Conservation (phyloP, 176 grass and related monocot genomes). For the Oryza glaberrima region DNA sequence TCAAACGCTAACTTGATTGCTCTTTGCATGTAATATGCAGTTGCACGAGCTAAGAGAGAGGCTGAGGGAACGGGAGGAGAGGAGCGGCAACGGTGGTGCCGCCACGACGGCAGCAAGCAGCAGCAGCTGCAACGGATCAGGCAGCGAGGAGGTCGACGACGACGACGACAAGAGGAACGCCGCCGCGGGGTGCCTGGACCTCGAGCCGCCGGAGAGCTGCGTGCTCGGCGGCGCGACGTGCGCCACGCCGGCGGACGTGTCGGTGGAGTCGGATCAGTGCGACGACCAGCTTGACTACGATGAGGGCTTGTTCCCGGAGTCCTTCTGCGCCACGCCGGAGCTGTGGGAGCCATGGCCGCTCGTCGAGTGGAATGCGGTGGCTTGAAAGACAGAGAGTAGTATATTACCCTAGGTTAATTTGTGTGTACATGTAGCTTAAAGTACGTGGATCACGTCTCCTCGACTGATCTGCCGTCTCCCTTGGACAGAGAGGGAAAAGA, state of each 20-base stretch:
- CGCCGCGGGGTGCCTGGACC: not conserved
- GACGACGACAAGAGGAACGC: conserved; percentile 43
- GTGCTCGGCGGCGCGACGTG: conserved; percentile 43
- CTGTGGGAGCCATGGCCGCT: conserved; percentile 80
- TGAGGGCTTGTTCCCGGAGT: conserved; percentile 46
- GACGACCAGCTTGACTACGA: conserved; percentile 50
- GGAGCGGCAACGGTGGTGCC: not conserved
- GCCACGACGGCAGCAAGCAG: conserved; percentile 30
- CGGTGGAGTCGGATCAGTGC: conserved; percentile 49
- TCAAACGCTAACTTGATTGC: not conserved
- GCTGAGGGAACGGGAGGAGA: conserved; percentile 52
- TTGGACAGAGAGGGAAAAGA: not conserved
- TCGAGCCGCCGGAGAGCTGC: conserved; percentile 50
- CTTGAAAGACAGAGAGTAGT: conserved; percentile 34
- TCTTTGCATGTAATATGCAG: conserved; percentile 26
- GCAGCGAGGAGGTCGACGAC: conserved; percentile 9
- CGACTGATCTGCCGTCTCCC: not conserved
- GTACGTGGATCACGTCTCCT: conserved; percentile 40
- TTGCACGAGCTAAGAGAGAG: conserved; percentile 60
- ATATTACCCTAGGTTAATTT: conserved; percentile 28
- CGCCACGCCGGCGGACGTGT: conserved; percentile 40
- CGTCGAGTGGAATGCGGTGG: conserved; percentile 66
- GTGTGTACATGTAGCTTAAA: conserved; percentile 19
- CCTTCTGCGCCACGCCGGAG: conserved; percentile 66
- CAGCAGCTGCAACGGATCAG: conserved; percentile 43